Evolutionary conservation across 2,329 filamentous ascomycete genomes (phyloP).

Genomic region (Mariannaea sp.): DNA sequence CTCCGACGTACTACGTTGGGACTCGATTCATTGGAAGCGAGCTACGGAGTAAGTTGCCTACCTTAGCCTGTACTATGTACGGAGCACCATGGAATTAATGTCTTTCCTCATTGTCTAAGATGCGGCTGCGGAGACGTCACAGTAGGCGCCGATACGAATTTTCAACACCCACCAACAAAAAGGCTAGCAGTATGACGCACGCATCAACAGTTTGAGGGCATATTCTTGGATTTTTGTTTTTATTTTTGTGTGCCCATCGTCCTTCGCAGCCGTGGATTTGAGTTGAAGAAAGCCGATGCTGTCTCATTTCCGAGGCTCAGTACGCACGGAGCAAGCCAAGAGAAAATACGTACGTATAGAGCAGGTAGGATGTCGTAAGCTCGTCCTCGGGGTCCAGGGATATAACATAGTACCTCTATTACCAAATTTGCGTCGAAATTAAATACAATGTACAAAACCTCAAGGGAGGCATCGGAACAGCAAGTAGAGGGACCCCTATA

Average conservation of each 20-base stretch:
- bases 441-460: too few relatives aligned
- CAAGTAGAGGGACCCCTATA: neutral
- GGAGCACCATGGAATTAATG: too few relatives aligned
- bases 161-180: too few relatives aligned
- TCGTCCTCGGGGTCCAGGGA: conserved; percentile 13
- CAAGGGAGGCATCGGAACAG: neutral
- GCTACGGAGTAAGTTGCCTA: neutral
- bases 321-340: conserved; percentile 14
- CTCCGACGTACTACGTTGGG: neutral
- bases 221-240: too few relatives aligned
- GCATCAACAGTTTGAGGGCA: neutral
- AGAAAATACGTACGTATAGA: conserved; percentile 20
- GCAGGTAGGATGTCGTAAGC: conserved; percentile 17
- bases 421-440: conserved; percentile 17
- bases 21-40: neutral
- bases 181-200: too few relatives aligned
- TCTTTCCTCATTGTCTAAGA: too few relatives aligned
- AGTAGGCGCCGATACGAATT: too few relatives aligned
- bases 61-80: too few relatives aligned
- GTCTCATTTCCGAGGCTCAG: conserved; percentile 20
- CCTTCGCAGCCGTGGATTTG: too few relatives aligned
- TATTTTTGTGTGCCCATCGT: too few relatives aligned
- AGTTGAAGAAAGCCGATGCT: conserved; percentile 13
- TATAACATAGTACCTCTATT: conserved; percentile 2
- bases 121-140: too few relatives aligned